A percentile compares a stretch with the other conserved stretches of the same genome.
phyloP scores from a whole-genome alignment of 345 rosid species.

The Conringia planisiliqua region DNA sequence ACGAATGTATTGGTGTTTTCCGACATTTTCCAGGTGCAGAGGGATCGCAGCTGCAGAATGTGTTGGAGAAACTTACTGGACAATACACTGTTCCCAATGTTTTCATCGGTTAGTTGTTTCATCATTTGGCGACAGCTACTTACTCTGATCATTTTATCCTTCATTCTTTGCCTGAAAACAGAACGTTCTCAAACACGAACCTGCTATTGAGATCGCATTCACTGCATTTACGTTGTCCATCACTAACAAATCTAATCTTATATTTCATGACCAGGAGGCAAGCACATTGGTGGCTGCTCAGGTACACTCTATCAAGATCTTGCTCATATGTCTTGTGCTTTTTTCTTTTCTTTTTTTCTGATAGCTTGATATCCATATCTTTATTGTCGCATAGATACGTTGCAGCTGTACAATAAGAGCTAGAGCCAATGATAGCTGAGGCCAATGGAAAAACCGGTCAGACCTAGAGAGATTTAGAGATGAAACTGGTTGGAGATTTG shows the following conservation, averaged over 20 bases:
- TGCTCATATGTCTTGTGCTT: background rate
- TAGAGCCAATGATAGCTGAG: slow-evolving; percentile 60
- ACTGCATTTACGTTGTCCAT: background rate
- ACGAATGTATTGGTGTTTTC: slow-evolving; percentile 8
- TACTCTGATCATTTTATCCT: background rate
- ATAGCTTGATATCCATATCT: slow-evolving; percentile 5
- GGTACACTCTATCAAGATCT: slow-evolving; percentile 43
- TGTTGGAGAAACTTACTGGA: slow-evolving; percentile 79
- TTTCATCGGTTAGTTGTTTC: slow-evolving; percentile 62
- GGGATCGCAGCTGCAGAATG: slow-evolving; percentile 80
- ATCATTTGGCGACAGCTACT: background rate
- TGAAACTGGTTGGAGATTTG: slow-evolving; percentile 5
- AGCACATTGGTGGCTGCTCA: slow-evolving; percentile 96
- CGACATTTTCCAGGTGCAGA: slow-evolving; percentile 52
- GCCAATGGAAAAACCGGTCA: slow-evolving; percentile 41
- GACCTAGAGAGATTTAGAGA: background rate
- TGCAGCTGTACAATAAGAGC: slow-evolving; percentile 63
- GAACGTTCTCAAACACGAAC: background rate
- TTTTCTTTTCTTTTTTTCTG: background rate
- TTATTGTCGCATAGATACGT: slow-evolving; percentile 58
- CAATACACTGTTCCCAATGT: slow-evolving; percentile 96
- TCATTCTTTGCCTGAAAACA: background rate
- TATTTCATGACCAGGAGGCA: slow-evolving; percentile 60
- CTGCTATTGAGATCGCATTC: background rate
- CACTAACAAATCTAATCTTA: background rate